Base-by-base conservation (phyloP, 192 early-diverging fungal species). In the Physocladia obscura region DNA sequence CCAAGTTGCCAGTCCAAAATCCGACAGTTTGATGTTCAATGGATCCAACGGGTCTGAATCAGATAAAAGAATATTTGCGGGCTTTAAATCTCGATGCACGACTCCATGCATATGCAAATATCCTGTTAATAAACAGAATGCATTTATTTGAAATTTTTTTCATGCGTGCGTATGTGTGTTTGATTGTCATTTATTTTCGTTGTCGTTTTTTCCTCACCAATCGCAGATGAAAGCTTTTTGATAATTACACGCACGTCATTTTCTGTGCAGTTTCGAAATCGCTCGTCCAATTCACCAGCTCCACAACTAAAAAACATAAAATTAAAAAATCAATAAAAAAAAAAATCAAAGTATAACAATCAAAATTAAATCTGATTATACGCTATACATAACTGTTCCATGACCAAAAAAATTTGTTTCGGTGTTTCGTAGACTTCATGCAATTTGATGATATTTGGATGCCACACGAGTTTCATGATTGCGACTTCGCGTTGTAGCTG, bases 31-130 rank as follows among this genome's bases (percentile, higher is more conserved):
- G 40, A 82, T 80, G 62, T 81, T 79, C 57, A 62, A 76, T 4
- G 52, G 49, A 48, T 82, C 80, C 11, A 32, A n/a, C 13, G 81
- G 79, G 44, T 74, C 67, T n/a, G 52, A 26, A 13, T 57, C 50
- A 2, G 73, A 77, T 11, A 91, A 68, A 32, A 92, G 81, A 26
- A 92, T 86, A 70, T 92, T 92, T 62, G 91, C 89, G 48, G 90
- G 89, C 68, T 92, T 92, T 65, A 95, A 81, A 64, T 95, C 90
- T 27, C 73, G 64, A 51, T 74, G 73, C 19, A 89, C 90, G 30
- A 95, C 83, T 6, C 71, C 65, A 27, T 67, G 49, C 2, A 31
- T 31, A 21, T 69, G 60, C 26, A 67, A 51, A 44, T 67, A 73
- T 47, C 62, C 71, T 67, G 19, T 27, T 37, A n/a, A n/a, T n/a